Evolutionary conservation across 768 basidiomycete species (phyloP), one percentile per base, ranked within the genome.

Genomic region (Harrya chromipes): DNA sequence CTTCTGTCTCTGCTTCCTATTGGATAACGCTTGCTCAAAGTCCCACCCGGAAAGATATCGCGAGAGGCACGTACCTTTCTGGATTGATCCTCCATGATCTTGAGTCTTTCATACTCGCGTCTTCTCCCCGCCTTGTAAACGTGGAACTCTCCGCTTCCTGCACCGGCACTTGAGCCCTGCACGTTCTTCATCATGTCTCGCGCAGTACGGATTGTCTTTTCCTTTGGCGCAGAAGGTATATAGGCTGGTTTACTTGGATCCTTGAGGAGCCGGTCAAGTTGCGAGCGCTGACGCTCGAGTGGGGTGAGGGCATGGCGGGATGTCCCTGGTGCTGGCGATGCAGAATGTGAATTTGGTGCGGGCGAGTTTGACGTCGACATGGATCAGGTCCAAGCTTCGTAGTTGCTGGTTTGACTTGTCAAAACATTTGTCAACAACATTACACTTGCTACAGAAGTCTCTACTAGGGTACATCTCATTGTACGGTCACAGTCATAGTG

Each of bases 151-250:
- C 95, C 95, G 49, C 90, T 92, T 43, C 97, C 97, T 16, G 97
- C 97, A 39, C 95, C 97, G 7, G 97, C 94, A 68, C 90, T 92
- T 14, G 91, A 94, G 0, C 97, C 97, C 69, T 97, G 94, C 7
- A 99, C 95, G 60, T 98, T 98, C 79, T 97, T 97, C 90, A 99
- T 97, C 90, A 93, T 93, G 67, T 93, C 97, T 42, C 90, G 77
- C 9, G 94, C 77, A 1, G 94, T 75, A 17, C 93, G 76, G 26
- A 97, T 74, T 0, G 76, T 77, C 73, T 90, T 94, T 54, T 90
- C 87, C 67, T 90, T 88, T 6, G 87, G 86, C 1, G 88, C 75
- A n/a, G 79, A 61, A 2, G 94, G 92, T 10, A 98, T 72, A 62
- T 81, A 80, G 1, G 85, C 90, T 1, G 85, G 83, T 65, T 93